Evolutionary conservation across 176 grass and related monocot species (phyloP), one percentile per base, ranked within the genome.

Genomic region (Triticum dicoccoides): DNA sequence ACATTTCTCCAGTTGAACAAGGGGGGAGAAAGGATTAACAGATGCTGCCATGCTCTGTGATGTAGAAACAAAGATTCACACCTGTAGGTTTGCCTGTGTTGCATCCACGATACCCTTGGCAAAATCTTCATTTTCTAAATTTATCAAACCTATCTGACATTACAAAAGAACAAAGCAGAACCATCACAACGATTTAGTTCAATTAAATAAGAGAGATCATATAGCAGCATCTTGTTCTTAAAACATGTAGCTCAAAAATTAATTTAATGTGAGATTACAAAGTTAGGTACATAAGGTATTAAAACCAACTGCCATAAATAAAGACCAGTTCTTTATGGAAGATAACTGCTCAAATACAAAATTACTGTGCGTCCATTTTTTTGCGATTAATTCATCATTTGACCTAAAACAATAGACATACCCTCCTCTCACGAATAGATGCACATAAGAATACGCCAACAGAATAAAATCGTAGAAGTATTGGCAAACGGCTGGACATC

Each of bases 71-170:
- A 76, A 61, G 18, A 66, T 5, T 37, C 67, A 20, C 61, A 95
- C 97, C 92, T 96, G 89, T 87, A 99, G 69, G 23, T 80, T 87
- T 45, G 85, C 84, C 49, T 90, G 90, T 80, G 94, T 86, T 49
- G 85, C 84, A 86, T 96, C 92, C 49, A 98, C 88, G 30, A 94
- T 84, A 86, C 39, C 74, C 89, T 98, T 98, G 42, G 73, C 83
- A 20, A 98, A 96, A 35, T 96, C 92, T 86, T 98, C 97, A 88
- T 95, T 89, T 89, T 98, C 97, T 86, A 98, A 91, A 86, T 98
- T 98, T 92, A 98, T 83, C 85, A 98, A 79, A 82, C 97, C 97
- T 79, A 98, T 82, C 97, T 98, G 86, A 77, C 34, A 87, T 54
- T 71, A 20, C 29, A 58, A 29, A 70, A 76, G 65, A 85, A 79